Base-by-base conservation (phyloP, 176 grass and related monocot genomes). In the Avena insularis region DNA sequence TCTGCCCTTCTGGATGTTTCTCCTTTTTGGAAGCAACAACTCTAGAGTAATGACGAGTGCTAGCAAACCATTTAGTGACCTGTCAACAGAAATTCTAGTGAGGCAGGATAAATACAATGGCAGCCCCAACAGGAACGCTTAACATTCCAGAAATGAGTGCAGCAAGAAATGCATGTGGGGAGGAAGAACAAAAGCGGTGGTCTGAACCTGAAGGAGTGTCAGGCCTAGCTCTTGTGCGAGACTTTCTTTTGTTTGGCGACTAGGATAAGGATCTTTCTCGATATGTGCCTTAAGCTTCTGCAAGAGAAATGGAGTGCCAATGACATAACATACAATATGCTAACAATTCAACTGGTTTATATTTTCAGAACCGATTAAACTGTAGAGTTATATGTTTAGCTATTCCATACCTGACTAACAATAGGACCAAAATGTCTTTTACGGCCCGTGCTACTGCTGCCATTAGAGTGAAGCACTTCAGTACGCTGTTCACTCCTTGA, bases 261-360 rank as follows among this genome's bases (percentile, higher is more conserved):
- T 93, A 88, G 93, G 93, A 80, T 93, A 95, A 67, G 85, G 87
- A 75, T 93, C 88, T 93, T 85, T 86, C 25, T 80, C 74, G 13
- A 93, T 91, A 82, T 71, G 71, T 29, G 36, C 73, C 47, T 85
- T 84, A 46, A 95, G 69, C 71, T 91, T 93, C 91, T 95, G 91
- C 46, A 86, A 47, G 47, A 81, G 53, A 75, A 70, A 59, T 53
- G 4, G 47, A 48, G 11, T 53, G 62, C 27, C 8, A 83, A 75
- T 56, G 27, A 76, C 21, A 64, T 46, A 79, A 63, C 55, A 73
- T 47, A 71, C 54, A 50, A 68, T 9, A 83, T 47, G 50, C 31
- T 70, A 72, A 19, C 6, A 51, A 77, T 85, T 51, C 48, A 85
- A 49, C 33, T 79, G 48, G 74, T 79, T 80, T 79, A 59, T 75